phyloP scores from a whole-genome alignment of 1,284 basidiomycete species.

The Heterobasidion annosum region DNA sequence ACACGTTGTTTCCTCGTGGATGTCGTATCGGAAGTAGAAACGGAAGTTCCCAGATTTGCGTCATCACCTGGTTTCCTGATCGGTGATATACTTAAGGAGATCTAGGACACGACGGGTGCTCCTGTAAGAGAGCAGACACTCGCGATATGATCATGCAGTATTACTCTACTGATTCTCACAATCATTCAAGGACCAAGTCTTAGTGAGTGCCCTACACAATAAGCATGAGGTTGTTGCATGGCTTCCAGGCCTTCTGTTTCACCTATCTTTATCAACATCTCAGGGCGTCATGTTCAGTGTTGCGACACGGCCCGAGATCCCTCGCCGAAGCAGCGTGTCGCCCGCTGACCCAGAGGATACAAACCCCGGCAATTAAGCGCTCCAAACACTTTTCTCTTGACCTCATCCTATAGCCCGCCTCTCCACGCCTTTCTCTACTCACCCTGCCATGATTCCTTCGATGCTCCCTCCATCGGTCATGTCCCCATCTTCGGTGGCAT shows the following conservation, averaged over 20 bases:
- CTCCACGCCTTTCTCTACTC: neutral
- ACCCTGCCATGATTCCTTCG: neutral
- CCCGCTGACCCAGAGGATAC: neutral
- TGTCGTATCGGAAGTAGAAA: too few species aligned
- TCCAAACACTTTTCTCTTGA: neutral
- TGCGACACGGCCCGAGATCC: neutral
- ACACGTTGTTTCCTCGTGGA: too few species aligned
- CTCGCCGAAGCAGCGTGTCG: neutral
- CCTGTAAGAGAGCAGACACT: too few species aligned
- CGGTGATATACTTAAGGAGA: too few species aligned
- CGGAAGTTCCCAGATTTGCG: too few species aligned
- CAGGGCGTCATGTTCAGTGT: too few species aligned
- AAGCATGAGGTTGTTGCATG: neutral
- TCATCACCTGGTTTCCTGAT: too few species aligned
- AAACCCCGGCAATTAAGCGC: neutral
- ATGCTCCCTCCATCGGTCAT: constrained; percentile 4
- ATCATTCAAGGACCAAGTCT: too few species aligned
- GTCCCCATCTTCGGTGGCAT: neutral
- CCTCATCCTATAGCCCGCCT: neutral
- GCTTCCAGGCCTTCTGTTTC: neutral
- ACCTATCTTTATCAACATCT: neutral
- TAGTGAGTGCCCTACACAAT: neutral
- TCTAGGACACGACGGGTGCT: too few species aligned
- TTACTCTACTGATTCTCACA: too few species aligned
- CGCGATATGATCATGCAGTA: too few species aligned